Evolutionary conservation across 306 rosid genomes (phyloP).

Genomic region (Corylus heterophylla): DNA sequence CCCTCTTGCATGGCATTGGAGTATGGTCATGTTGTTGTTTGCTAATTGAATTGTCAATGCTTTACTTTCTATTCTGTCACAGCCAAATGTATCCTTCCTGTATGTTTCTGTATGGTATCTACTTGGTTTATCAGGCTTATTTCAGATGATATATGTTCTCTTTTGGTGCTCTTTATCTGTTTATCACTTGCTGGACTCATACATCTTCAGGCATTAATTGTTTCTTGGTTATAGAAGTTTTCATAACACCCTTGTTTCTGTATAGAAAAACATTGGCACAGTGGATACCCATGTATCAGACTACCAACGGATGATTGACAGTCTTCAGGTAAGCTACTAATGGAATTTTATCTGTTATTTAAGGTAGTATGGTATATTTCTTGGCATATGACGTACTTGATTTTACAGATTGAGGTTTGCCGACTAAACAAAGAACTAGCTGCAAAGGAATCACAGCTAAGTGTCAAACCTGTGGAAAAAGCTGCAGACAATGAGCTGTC

Average conservation of each 20-base stretch:
- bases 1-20: neutral
- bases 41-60: slow-evolving; percentile 11
- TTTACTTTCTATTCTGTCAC: slow-evolving; percentile 3
- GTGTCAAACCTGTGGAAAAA: slow-evolving; percentile 50
- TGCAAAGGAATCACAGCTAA: slow-evolving; percentile 50
- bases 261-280: slow-evolving; percentile 60
- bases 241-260: slow-evolving; percentile 3
- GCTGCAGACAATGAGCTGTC: slow-evolving; percentile 59
- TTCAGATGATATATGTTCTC: neutral
- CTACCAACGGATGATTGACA: slow-evolving; percentile 65
- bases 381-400: slow-evolving; percentile 17
- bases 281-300: slow-evolving; percentile 60
- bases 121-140: neutral
- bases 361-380: neutral
- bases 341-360: slow-evolving; percentile 9
- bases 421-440: slow-evolving; percentile 55
- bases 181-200: neutral
- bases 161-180: neutral
- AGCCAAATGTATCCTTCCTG: slow-evolving; percentile 9
- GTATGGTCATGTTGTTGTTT: slow-evolving; percentile 5
- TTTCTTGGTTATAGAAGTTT: neutral
- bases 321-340: slow-evolving; percentile 51
- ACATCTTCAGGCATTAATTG: neutral
- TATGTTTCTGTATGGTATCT: neutral
- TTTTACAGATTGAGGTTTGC: slow-evolving; percentile 54